These are phyloP conservation scores for Afroboletus lepidellus DNA, from an alignment of 1,284 basidiomycete genomes.

Conservation along the genomic window DNA sequence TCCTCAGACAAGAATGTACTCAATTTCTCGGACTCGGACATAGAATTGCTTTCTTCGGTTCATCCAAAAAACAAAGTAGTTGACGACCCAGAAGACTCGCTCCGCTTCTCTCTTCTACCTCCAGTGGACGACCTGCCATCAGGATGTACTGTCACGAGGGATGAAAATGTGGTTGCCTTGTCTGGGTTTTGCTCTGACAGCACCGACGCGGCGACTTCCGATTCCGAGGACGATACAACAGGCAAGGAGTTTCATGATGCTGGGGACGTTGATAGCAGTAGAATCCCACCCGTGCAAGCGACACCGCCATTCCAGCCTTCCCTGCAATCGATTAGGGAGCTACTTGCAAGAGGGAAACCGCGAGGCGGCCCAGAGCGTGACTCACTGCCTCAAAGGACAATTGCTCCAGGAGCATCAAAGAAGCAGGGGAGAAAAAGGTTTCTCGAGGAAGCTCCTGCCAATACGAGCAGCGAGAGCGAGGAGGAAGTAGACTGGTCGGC, in stretches of 20 bases:
- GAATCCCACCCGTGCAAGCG: slow-evolving; percentile 3
- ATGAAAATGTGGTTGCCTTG: neutral
- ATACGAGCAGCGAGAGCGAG: slow-evolving; percentile 11
- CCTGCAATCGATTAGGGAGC: slow-evolving; percentile 16
- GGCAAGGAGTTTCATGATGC: neutral
- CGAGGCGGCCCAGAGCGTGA: slow-evolving; percentile 7
- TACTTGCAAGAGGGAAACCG: slow-evolving; percentile 11
- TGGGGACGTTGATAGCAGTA: neutral
- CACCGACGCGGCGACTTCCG: slow-evolving; percentile 4
- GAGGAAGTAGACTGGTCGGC: slow-evolving; percentile 11
- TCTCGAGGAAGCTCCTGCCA: slow-evolving; percentile 10
- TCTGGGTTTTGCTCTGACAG: slow-evolving; percentile 1
- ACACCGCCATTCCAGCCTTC: slow-evolving; percentile 5
- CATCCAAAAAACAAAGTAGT: slow-evolving; percentile 4
- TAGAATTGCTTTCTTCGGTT: slow-evolving; percentile 5
- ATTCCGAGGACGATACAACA: slow-evolving; percentile 10
- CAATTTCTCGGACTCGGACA: slow-evolving; percentile 9
- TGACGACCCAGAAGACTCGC: neutral
- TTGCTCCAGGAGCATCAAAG: slow-evolving; percentile 5
- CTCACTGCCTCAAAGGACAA: slow-evolving; percentile 1
- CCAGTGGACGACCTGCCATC: neutral
- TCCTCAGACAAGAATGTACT: slow-evolving; percentile 2
- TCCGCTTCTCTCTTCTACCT: neutral
- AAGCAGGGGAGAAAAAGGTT: slow-evolving; percentile 8
- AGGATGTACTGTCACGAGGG: neutral